Evolutionary conservation across 495 filamentous ascomycete genomes (phyloP).

Genomic region (Penicillium cataractarum): DNA sequence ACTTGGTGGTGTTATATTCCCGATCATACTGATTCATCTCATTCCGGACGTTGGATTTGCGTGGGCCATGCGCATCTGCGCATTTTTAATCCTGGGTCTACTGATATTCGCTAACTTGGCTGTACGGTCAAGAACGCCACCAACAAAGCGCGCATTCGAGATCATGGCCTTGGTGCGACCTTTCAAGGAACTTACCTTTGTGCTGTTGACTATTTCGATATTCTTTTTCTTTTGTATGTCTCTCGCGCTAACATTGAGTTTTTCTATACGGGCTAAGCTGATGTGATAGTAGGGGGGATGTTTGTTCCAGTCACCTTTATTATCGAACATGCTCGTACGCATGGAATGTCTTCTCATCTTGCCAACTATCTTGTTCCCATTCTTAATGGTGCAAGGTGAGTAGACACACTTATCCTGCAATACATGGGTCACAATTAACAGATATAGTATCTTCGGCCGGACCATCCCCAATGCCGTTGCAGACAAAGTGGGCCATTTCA

Average conservation of each 20-base stretch:
- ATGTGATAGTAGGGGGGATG: conserved; percentile 23
- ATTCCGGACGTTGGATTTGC: conserved; percentile 38
- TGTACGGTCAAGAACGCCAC: conserved; percentile 7
- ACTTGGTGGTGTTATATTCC: conserved; percentile 67
- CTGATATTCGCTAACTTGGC: conserved; percentile 1
- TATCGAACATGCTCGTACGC: conserved; percentile 22
- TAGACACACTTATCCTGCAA: too few species aligned
- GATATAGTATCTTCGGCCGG: conserved; percentile 60
- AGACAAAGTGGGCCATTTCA: conserved; percentile 69
- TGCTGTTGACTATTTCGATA: conserved; percentile 46
- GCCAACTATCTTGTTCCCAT: conserved; percentile 34
- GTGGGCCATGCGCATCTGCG: conserved; percentile 45
- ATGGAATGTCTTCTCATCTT: conserved; percentile 34
- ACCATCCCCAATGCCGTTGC: conserved; percentile 66
- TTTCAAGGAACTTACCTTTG: conserved; percentile 58
- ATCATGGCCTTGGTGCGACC: conserved; percentile 42
- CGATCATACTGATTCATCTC: conserved; percentile 33
- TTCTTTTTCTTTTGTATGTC: conserved; percentile 33
- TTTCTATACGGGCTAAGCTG: too few species aligned
- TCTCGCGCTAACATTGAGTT: background rate
- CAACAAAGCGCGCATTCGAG: conserved; percentile 22
- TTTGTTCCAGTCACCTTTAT: conserved; percentile 45
- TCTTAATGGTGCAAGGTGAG: too few species aligned
- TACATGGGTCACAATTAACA: background rate
- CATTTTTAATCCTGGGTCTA: conserved; percentile 39